Evolutionary conservation across 306 rosid species (phyloP).

Genomic region (Cucumis melo): DNA sequence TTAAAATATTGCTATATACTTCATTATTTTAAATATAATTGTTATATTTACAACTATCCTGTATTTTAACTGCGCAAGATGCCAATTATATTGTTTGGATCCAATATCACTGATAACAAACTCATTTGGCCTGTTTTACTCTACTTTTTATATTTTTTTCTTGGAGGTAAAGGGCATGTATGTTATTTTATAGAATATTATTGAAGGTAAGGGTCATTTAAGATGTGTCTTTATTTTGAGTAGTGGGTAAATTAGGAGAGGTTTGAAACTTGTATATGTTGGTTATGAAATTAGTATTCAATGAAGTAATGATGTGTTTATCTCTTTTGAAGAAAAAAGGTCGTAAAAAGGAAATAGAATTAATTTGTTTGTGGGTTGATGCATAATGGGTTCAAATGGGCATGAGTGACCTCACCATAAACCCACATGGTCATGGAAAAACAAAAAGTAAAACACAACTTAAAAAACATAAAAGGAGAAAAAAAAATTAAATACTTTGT

Average conservation of each 20-base stretch:
- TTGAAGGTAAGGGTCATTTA: not conserved
- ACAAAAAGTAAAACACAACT: not conserved
- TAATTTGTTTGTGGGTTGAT: not conserved
- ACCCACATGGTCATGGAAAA: not conserved
- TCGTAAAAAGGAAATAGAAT: not conserved
- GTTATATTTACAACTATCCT: no score
- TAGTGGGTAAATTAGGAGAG: constrained; percentile 1
- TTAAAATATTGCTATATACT: no score
- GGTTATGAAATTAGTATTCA: not conserved
- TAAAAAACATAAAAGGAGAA: no score
- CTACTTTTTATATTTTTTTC: no score
- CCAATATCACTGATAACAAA: no score
- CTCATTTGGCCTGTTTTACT: no score
- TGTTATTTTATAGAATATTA: not conserved
- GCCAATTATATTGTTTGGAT: no score
- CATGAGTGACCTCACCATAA: not conserved
- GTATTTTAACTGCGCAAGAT: no score
- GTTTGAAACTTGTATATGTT: not conserved
- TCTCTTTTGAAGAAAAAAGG: not conserved
- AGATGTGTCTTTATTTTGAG: not conserved
- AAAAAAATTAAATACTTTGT: not conserved
- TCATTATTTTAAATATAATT: no score
- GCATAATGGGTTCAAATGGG: not conserved
- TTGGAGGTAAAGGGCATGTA: not conserved
- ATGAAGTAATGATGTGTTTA: not conserved